Base-by-base conservation (phyloP, 1,284 basidiomycete genomes). In the Sanghuangporus sanghuang region DNA sequence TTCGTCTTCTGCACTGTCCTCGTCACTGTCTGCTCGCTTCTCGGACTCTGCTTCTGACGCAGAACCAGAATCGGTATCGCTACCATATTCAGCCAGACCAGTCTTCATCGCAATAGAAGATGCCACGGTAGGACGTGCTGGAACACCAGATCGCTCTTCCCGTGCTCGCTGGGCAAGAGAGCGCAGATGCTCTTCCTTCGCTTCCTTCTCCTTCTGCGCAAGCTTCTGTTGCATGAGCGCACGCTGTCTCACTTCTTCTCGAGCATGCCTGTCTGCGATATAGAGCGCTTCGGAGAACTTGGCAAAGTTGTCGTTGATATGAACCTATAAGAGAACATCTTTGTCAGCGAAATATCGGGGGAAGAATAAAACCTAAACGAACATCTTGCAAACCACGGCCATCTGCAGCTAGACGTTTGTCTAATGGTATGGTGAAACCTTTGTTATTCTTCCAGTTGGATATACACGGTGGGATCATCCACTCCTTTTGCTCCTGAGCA, bases 401-500 rank as follows among this genome's bases (percentile, higher is more conserved):
- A 75, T 99, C 96, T 11, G 97, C 96, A 21, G 97, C 97, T 56
- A 99, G 81, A 70, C 97, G 93, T 79, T 99, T 99, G 76, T 99
- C 97, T 27, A 99, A 83, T 35, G 97, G 96, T 70, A 99, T 98
- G 5, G 96, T 99, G 77, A 96, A 99, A 83, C 97, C 97, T 78
- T 98, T 98, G 87, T 99, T 98, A 81, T 99, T 99, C 82, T 99
- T 99, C 97, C 97, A 99, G 78, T 99, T 99, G 39, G 95, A 98
- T 67, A 99, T 98, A 76, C 95, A 98, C 16, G 97, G 97, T 3
- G 97, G 97, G 62, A 99, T 98, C 95, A 98, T 98, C 97, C 97
- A 98, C 71, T 98, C 96, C 77, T 98, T 98, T 77, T 98, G 96
- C 73, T 99, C 97, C 65, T 95, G 92, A 3, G 93, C 93, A 0